Percentiles rank a stretch among this genome's conserved stretches.
phyloP scores from a whole-genome alignment of 306 rosid species.

The Casuarina glauca region DNA sequence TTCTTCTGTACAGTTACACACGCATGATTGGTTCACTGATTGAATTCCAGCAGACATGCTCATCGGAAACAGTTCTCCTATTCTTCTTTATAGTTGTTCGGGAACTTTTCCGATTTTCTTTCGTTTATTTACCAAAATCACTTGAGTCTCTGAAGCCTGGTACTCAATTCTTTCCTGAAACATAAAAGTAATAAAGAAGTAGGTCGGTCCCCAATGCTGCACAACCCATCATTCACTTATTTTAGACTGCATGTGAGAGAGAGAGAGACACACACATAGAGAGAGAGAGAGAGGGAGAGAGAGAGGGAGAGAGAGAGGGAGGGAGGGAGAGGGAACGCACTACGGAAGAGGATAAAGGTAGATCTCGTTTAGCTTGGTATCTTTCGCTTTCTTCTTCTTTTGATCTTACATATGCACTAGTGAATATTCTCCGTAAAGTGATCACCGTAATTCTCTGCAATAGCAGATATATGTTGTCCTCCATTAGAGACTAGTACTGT shows the following conservation, averaged over 20 bases:
- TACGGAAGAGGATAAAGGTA: not conserved
- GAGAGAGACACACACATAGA: too few relatives aligned
- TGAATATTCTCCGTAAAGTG: too few relatives aligned
- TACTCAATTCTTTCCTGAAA: slow-evolving; percentile 26
- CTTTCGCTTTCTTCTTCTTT: not conserved
- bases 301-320: not conserved
- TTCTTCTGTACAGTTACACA: slow-evolving; percentile 5
- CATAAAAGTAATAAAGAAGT: slow-evolving; percentile 20
- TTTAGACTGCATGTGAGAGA: not conserved
- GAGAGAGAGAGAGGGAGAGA: too few relatives aligned
- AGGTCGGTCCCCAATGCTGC: slow-evolving; percentile 43
- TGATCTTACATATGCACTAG: too few relatives aligned
- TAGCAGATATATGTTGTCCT: too few relatives aligned
- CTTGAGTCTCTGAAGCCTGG: slow-evolving; percentile 3
- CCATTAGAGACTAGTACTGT: too few relatives aligned
- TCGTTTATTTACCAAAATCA: not conserved
- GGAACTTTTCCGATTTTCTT: not conserved
- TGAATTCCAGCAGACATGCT: slow-evolving; percentile 25
- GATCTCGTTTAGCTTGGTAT: not conserved
- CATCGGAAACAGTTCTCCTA: slow-evolving; percentile 7
- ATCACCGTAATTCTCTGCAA: too few relatives aligned
- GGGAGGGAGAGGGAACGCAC: not conserved
- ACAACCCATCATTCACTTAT: slow-evolving; percentile 35
- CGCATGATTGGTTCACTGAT: slow-evolving; percentile 19
- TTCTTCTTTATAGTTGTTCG: not conserved